Conservation (phyloP, 202 grass and related monocot species). For the Carex sylvatica region DNA sequence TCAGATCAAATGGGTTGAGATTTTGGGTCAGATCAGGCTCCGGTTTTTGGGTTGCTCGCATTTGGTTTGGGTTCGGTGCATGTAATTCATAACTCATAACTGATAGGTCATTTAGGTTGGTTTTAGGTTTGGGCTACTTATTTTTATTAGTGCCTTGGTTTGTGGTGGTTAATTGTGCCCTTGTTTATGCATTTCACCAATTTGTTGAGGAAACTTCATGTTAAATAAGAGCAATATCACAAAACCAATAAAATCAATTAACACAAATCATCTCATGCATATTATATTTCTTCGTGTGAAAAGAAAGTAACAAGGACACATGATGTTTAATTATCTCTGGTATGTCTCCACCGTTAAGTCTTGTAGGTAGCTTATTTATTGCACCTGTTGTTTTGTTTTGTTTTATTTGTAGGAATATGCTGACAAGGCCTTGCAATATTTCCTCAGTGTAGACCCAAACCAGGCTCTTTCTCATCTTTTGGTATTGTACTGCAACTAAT, state of each 20-base stretch:
- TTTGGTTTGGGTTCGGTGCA: not conserved
- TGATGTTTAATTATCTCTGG: not conserved
- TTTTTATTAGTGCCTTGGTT: not conserved
- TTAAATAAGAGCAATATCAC: not conserved
- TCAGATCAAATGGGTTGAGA: not conserved
- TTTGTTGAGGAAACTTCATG: not conserved
- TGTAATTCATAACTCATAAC: not conserved
- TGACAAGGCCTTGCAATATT: conserved; percentile 87
- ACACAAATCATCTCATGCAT: not conserved
- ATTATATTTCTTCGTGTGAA: not conserved
- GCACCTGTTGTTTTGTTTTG: not conserved
- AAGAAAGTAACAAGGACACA: not conserved
- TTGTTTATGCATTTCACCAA: not conserved
- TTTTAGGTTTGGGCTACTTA: not conserved
- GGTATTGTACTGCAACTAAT: conserved; percentile 35
- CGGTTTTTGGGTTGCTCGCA: not conserved
- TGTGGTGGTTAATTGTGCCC: not conserved
- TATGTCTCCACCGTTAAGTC: not conserved
- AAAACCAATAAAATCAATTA: not conserved
- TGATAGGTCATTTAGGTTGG: not conserved
- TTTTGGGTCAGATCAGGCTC: not conserved
- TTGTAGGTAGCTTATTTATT: not conserved
- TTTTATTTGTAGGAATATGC: conserved; percentile 80
- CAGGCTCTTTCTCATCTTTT: conserved; percentile 64
- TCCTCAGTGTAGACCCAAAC: conserved; percentile 55